phyloP scores from a whole-genome alignment of 176 grass and related monocot genomes.

The Rhipidocladum racemiflorum region DNA sequence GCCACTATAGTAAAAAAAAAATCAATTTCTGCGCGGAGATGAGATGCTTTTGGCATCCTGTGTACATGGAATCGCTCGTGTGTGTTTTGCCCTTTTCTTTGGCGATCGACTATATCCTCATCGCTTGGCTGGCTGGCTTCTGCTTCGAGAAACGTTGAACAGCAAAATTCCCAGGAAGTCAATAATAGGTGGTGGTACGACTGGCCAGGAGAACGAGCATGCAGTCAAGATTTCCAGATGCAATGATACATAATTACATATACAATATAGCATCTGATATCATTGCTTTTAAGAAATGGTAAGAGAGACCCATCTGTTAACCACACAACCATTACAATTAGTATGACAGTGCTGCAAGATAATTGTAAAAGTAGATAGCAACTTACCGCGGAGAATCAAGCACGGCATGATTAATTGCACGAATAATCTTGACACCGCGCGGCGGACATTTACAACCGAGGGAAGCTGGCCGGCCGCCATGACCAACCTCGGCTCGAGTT shows the following conservation, averaged over 20 bases:
- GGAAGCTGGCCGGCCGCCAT: not conserved
- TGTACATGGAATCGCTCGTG: not conserved
- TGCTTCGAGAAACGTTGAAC: slow-evolving; percentile 1
- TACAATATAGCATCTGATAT: not conserved
- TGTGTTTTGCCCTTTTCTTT: not conserved
- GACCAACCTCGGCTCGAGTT: not conserved
- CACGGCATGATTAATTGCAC: not conserved
- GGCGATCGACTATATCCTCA: not conserved
- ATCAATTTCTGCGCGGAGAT: too few relatives aligned
- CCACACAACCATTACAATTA: not conserved
- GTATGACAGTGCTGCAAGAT: not conserved
- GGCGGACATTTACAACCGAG: not conserved
- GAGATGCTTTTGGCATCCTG: not conserved
- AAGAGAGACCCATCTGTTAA: too few relatives aligned
- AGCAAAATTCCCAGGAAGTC: not conserved
- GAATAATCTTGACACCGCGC: too few relatives aligned
- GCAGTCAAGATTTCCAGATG: not conserved
- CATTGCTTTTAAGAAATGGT: too few relatives aligned
- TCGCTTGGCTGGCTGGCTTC: not conserved
- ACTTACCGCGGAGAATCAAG: not conserved
- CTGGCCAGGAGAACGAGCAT: not conserved
- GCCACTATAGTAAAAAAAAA: too few relatives aligned
- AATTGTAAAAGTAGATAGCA: not conserved
- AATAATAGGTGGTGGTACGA: not conserved
- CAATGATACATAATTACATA: not conserved